Evolutionary conservation across 148 eudicot genomes (phyloP).

Genomic region (Suaeda aralocaspica): DNA sequence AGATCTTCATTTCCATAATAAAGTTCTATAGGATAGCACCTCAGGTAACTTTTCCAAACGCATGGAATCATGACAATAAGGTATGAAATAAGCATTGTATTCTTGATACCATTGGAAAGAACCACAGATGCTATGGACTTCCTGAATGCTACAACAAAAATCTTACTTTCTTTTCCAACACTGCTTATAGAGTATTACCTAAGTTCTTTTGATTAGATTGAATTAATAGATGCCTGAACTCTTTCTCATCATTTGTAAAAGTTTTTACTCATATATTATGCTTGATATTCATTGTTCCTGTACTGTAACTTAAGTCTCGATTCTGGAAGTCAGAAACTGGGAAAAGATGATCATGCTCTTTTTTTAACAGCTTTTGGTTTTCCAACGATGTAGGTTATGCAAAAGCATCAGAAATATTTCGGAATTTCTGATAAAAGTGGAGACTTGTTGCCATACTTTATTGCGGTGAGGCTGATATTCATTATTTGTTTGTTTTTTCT

Average conservation of each 20-base stretch:
- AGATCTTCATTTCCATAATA: too few species aligned
- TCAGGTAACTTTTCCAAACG: too few species aligned
- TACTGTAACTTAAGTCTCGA: too few species aligned
- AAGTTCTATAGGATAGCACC: too few species aligned
- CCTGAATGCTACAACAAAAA: neutral
- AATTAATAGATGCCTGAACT: neutral
- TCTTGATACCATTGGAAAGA: neutral
- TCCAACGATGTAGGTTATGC: slow-evolving; percentile 75
- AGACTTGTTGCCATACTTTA: slow-evolving; percentile 73
- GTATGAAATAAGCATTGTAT: too few species aligned
- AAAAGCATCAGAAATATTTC: slow-evolving; percentile 98
- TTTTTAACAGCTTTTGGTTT: neutral
- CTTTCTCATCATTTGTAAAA: neutral
- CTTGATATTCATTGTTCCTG: neutral
- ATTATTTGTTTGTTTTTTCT: slow-evolving; percentile 2
- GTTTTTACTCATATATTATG: neutral
- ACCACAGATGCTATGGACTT: neutral
- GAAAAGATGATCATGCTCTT: neutral
- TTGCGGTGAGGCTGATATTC: slow-evolving; percentile 57
- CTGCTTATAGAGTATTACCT: neutral
- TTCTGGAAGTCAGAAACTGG: neutral
- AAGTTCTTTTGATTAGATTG: neutral
- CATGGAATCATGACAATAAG: too few species aligned
- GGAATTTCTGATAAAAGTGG: slow-evolving; percentile 64
- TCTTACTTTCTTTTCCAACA: neutral